Percentiles rank a stretch among this genome's conserved stretches.
These are phyloP conservation scores for Lachnellula subtilissima DNA, from an alignment of 2,329 filamentous ascomycete genomes.

Conservation along the genomic window DNA sequence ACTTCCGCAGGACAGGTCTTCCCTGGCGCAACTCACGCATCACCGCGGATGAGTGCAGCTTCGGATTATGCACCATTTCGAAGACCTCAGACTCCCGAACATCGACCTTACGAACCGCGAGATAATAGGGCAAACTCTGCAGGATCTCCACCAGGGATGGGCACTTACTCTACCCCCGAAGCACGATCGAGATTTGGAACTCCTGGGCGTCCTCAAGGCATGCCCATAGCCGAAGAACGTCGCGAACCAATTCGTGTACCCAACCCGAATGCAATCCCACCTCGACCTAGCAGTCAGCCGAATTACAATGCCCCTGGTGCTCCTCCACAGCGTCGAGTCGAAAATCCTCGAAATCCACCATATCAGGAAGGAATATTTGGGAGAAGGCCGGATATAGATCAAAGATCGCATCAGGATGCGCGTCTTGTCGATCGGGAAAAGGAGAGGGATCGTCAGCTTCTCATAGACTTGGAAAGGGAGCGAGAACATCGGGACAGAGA, in stretches of 20 bases:
- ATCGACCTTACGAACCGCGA: constrained; percentile 48
- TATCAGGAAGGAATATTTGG: constrained; percentile 20
- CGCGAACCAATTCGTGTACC: constrained; percentile 33
- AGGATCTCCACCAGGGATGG: constrained; percentile 37
- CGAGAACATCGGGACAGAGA: not conserved
- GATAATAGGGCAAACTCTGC: constrained; percentile 35
- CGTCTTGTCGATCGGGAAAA: constrained; percentile 4
- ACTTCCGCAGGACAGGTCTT: constrained; percentile 35
- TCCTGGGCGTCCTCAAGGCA: constrained; percentile 44
- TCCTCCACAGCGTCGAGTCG: constrained; percentile 40
- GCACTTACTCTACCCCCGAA: constrained; percentile 49
- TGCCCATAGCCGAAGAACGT: constrained; percentile 43
- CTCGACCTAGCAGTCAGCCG: constrained; percentile 32
- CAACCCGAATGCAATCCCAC: constrained; percentile 28
- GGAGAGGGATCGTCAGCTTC: constrained; percentile 19
- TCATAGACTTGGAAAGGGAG: not conserved
- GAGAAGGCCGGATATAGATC: constrained; percentile 17
- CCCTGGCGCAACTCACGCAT: constrained; percentile 36
- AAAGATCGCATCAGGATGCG: constrained; percentile 2
- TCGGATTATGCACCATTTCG: constrained; percentile 59
- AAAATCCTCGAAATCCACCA: constrained; percentile 27
- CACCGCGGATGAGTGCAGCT: constrained; percentile 34
- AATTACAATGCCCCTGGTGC: constrained; percentile 28
- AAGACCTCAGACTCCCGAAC: constrained; percentile 70
- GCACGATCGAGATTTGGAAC: constrained; percentile 52